Base-by-base conservation (phyloP, 2,329 filamentous ascomycete genomes). In the Hypoxylon sp. region DNA sequence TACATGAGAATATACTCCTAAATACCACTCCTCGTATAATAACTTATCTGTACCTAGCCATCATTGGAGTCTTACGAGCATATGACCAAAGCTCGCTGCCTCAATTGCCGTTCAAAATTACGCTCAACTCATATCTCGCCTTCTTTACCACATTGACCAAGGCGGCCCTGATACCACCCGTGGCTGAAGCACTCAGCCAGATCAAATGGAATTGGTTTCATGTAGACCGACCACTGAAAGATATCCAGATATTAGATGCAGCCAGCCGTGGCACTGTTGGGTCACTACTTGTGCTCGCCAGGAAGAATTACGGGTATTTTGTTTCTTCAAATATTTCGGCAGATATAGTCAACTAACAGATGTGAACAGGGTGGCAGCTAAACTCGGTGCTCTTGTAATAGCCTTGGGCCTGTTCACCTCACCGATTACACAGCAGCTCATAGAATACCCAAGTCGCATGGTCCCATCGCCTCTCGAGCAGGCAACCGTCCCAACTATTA, bases 371-470 rank as follows among this genome's bases (percentile, higher is more conserved):
- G 26, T 60, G 22, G 64, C 62, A 26, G 64, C 61, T 34, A 62
- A 67, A 54, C 54, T 67, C n/a, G 64, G 64, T n/a, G 64, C 64
- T 28, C 50, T 67, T n/a, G 58, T 67, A 24, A 67, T 57, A 20
- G 62, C 64, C 39, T 28, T 60, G 19, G 39, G 54, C 4, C 55
- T 67, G 11, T 53, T 53, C 28, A 54, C 64, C 22, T 61, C 64
- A 26, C 64, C 64, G 13, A 62, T 64, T 19, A 56, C 64, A 8
- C 64, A 67, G 30, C 64, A 67, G 47, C 61, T 67, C 39, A 59
- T 67, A 20, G 39, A 37, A 15, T 67, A 67, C 39, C 61, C 62
- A 51, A 59, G 20, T 11, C 20, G 53, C 41, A 51, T 32, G 13
- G 37, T 51, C 19, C 11, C 49, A 13, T 26, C 49, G 49, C 19